phyloP scores from a whole-genome alignment of 2,329 filamentous ascomycete species.

The Corinectria fuckeliana region DNA sequence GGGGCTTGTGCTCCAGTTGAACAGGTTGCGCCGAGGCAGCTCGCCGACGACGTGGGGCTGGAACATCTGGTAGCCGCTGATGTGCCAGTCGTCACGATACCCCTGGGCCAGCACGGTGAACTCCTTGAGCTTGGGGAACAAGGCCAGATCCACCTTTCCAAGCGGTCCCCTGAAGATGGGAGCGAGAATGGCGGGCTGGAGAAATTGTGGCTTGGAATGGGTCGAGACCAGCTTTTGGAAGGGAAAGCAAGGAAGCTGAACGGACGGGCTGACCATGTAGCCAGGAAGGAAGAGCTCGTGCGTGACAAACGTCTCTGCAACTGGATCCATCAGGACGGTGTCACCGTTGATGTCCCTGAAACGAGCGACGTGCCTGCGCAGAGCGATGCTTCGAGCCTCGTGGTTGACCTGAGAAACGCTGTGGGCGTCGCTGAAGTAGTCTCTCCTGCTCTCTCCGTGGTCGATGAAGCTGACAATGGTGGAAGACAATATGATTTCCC shows the following conservation, averaged over 20 bases:
- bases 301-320: neutral
- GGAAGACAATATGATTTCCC: too few relatives aligned
- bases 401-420: neutral
- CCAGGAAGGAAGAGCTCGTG: neutral
- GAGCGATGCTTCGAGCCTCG: neutral
- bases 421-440: neutral
- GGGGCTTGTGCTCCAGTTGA: neutral
- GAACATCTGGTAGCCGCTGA: neutral
- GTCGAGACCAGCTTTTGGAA: neutral
- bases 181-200: neutral
- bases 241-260: neutral
- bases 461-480: neutral
- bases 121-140: neutral
- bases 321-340: neutral
- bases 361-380: neutral
- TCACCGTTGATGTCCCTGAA: neutral
- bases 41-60: neutral
- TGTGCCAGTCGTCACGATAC: neutral
- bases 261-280: neutral
- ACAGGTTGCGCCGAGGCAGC: neutral
- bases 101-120: neutral
- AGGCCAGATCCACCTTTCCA: neutral
- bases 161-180: neutral
- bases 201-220: neutral
- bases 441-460: neutral